Evolutionary conservation across 805 yeast species (phyloP).

Genomic region (Millerozyma acaciae): DNA sequence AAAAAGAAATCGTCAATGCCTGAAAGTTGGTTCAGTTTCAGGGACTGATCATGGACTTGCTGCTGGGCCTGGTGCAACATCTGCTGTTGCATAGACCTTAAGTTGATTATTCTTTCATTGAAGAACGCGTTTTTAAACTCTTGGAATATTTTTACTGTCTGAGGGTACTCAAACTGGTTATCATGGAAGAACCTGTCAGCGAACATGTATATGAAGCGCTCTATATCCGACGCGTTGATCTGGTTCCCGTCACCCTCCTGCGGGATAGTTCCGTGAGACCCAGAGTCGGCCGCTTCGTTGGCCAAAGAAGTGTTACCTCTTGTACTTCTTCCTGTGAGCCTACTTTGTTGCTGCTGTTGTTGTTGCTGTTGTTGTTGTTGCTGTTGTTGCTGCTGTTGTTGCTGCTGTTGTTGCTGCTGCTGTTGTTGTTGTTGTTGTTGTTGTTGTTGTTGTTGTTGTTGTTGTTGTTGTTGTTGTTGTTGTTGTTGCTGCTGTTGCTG

Average conservation of each 20-base stretch:
- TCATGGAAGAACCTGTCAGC: slow-evolving; percentile 41
- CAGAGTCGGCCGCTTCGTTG: background rate
- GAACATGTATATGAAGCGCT: slow-evolving; percentile 36
- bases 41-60: slow-evolving; percentile 7
- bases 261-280: background rate
- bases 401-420: slow-evolving; percentile 8
- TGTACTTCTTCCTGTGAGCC: slow-evolving; percentile 6
- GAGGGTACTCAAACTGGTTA: slow-evolving; percentile 40
- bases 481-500: slow-evolving; percentile 5
- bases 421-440: slow-evolving; percentile 8
- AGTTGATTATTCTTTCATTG: slow-evolving; percentile 37
- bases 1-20: slow-evolving; percentile 25
- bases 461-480: slow-evolving; percentile 7
- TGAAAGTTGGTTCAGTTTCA: slow-evolving; percentile 8
- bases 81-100: slow-evolving; percentile 18
- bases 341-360: slow-evolving; percentile 7
- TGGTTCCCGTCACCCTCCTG: background rate
- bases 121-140: slow-evolving; percentile 40
- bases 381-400: slow-evolving; percentile 4
- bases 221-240: slow-evolving; percentile 31
- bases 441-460: slow-evolving; percentile 8
- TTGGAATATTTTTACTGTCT: slow-evolving; percentile 39
- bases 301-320: slow-evolving; percentile 1
- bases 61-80: slow-evolving; percentile 9
- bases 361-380: slow-evolving; percentile 11